These are phyloP conservation scores for Nannochloropsis salina DNA, from an alignment of 108 stramenopile species.

Conservation along the genomic window DNA sequence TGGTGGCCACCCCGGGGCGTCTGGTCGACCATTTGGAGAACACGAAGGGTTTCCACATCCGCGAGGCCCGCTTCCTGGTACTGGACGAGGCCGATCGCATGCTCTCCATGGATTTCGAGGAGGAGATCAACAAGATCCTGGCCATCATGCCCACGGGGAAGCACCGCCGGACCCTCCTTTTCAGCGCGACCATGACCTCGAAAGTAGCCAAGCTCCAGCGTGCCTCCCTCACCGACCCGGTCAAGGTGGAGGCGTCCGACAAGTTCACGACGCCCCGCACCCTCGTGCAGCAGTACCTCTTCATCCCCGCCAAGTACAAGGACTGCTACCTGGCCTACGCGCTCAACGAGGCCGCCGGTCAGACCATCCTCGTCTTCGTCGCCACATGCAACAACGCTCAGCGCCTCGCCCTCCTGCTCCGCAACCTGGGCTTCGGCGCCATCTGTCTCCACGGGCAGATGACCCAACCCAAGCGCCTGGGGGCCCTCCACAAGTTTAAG, in stretches of 20 bases:
- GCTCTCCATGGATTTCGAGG: slow-evolving; percentile 71
- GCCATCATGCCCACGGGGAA: slow-evolving; percentile 69
- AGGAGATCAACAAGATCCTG: slow-evolving; percentile 81
- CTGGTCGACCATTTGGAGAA: slow-evolving; percentile 95
- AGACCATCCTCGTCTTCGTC: slow-evolving; percentile 89
- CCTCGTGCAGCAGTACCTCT: slow-evolving; percentile 87
- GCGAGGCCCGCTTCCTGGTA: slow-evolving; percentile 67
- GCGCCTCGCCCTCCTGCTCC: slow-evolving; percentile 80
- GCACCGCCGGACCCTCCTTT: slow-evolving; percentile 82
- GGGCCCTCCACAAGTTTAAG: slow-evolving; percentile 89
- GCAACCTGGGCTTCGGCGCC: slow-evolving; percentile 92
- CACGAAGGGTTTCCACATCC: slow-evolving; percentile 92
- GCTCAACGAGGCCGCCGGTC: slow-evolving; percentile 90
- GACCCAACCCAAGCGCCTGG: slow-evolving; percentile 92
- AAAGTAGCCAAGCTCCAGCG: slow-evolving; percentile 96
- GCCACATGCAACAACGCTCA: slow-evolving; percentile 96
- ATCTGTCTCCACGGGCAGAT: slow-evolving; percentile 97
- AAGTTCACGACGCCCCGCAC: slow-evolving; percentile 93
- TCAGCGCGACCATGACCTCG: slow-evolving; percentile 95
- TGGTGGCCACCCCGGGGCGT: slow-evolving; percentile 95
- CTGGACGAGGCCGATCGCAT: slow-evolving; percentile 99
- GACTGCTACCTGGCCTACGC: slow-evolving; percentile 94
- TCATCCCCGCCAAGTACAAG: slow-evolving; percentile 99
- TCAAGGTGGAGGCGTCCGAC: slow-evolving; percentile 79
- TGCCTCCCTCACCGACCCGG: slow-evolving; percentile 82